Percentiles rank a stretch among this genome's conserved stretches.
Evolutionary conservation across 495 filamentous ascomycete species (phyloP).

Genomic region (Chaetomium tenue): DNA sequence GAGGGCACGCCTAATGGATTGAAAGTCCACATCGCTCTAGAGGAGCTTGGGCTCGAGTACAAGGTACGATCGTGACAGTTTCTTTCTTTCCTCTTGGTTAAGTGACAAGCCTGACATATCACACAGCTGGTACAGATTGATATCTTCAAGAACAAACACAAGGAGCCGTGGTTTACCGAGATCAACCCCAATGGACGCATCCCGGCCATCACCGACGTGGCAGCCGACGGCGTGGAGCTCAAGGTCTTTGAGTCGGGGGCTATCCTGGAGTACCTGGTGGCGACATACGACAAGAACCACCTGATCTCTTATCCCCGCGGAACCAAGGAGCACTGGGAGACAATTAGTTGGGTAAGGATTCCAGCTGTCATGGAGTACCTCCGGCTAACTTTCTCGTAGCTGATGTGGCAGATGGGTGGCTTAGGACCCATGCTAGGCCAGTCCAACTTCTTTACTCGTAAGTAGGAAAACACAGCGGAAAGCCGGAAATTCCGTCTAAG

Average conservation of each 20-base stretch:
- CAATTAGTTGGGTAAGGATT: neutral
- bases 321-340: neutral
- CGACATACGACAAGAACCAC: neutral
- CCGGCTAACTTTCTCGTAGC: neutral
- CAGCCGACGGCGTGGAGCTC: neutral
- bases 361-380: neutral
- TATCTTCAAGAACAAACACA: neutral
- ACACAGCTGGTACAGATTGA: neutral
- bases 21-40: slow-evolving; percentile 1
- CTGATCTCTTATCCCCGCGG: neutral
- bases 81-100: neutral
- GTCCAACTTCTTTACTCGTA: slow-evolving; percentile 1
- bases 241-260: neutral
- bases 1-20: neutral
- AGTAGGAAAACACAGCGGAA: neutral
- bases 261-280: neutral
- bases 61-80: neutral
- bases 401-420: neutral
- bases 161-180: neutral
- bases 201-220: neutral
- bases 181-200: slow-evolving; percentile 5
- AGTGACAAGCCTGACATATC: neutral
- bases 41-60: neutral
- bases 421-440: neutral
- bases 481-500: neutral